Base-by-base conservation (phyloP, 2,329 filamentous ascomycete genomes). In the Periconia sp. region DNA sequence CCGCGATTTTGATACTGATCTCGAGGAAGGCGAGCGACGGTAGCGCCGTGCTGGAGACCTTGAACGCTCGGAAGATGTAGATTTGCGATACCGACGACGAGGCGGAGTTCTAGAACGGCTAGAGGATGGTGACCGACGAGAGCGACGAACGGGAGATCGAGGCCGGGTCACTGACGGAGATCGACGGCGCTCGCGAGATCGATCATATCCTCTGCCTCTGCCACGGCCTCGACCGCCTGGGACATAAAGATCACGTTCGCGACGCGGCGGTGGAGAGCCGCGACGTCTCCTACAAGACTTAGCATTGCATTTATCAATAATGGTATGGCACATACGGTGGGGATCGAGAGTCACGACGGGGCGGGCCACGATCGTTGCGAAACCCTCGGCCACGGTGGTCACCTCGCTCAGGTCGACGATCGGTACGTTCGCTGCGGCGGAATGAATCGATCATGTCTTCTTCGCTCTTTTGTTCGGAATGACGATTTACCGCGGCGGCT, bases 401-500 rank as follows among this genome's bases (percentile, higher is more conserved):
- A 24, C 77, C 75, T 44, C 80, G 74, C 38, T 73, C 46, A n/a
- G 33, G 41, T 18, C 63, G 61, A 19, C 73, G 28, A 8, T 33
- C 73, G 39, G 65, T 59, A 17, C 73, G 73, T 40, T 88, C 85
- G 43, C 80, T 79, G 43, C 87, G 84, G 63, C 88, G 82, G 40
- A 89, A 75, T 28, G 79, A 78, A 51, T 86, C 81, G 29, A 89
- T 61, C 48, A 84, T 83, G 47, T 94, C 88, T 43, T 88, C 84
- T 36, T 82, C 78, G 56, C 59, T 58, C 12, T 57, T 54, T 15
- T 86, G 82, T 61, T 92, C 87, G 52, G 86, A 84, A 57, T 85
- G 83, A 40, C 80, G 81, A 19, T 84, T 82, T 62, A 94, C 85
- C 64, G 94, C 88, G 19, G 88, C 88, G 30, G 86, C 86, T 67